Evolutionary conservation across 2,329 filamentous ascomycete species (phyloP).

Genomic region (Colletotrichum tabaci): DNA sequence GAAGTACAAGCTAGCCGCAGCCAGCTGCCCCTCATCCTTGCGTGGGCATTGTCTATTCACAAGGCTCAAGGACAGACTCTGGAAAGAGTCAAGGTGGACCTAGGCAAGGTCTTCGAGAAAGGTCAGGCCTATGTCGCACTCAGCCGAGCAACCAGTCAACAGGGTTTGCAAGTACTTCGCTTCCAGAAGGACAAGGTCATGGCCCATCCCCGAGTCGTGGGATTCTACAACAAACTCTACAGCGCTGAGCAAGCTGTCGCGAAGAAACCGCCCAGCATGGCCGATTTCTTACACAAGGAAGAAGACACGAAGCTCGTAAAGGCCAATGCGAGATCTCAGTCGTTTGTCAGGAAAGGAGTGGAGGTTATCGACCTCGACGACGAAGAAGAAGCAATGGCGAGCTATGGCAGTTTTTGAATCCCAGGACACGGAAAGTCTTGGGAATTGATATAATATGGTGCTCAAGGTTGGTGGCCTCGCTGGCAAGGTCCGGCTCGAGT

Average conservation of each 20-base stretch:
- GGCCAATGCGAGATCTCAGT: conserved; percentile 32
- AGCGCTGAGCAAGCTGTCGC: conserved; percentile 73
- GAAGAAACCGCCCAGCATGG: conserved; percentile 53
- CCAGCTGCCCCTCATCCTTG: conserved; percentile 90
- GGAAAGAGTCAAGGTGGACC: conserved; percentile 93
- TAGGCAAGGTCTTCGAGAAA: conserved; percentile 94
- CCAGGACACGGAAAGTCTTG: not conserved
- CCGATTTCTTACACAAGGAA: conserved; percentile 56
- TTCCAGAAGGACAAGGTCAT: conserved; percentile 95
- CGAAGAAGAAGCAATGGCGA: conserved; percentile 65
- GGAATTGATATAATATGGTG: conserved; percentile 25
- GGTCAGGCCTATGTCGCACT: conserved; percentile 98
- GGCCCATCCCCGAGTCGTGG: conserved; percentile 88
- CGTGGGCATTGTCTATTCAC: conserved; percentile 97
- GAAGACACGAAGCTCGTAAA: conserved; percentile 46
- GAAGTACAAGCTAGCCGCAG: conserved; percentile 91
- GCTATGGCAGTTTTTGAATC: conserved; percentile 56
- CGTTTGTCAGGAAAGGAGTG: conserved; percentile 43
- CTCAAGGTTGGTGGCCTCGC: conserved; percentile 8
- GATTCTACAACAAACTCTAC: conserved; percentile 88
- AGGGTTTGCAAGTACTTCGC: conserved; percentile 87
- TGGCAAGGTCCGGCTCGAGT: conserved; percentile 3
- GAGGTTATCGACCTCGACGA: conserved; percentile 59
- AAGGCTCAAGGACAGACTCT: conserved; percentile 97
- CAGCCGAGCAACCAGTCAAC: conserved; percentile 90